Evolutionary conservation across 495 filamentous ascomycete species (phyloP).

Genomic region (Penicillium samsonianum): DNA sequence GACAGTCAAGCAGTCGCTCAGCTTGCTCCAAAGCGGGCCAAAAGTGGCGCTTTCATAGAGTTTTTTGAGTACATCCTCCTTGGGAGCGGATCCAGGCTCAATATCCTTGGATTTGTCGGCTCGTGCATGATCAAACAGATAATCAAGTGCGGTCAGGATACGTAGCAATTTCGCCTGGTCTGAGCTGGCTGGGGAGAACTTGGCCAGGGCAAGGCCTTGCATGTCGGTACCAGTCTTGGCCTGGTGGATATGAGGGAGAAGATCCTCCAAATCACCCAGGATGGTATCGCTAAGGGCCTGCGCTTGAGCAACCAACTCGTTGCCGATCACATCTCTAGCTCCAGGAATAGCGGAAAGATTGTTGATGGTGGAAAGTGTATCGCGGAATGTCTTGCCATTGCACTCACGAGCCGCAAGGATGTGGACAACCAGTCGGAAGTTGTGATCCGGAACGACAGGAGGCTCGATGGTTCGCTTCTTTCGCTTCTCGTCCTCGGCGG

Average conservation of each 20-base stretch:
- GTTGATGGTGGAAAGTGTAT: constrained; percentile 95
- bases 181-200: constrained; percentile 93
- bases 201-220: constrained; percentile 88
- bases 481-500: constrained; percentile 56
- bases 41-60: constrained; percentile 92
- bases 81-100: constrained; percentile 55
- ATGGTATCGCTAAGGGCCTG: constrained; percentile 82
- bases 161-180: constrained; percentile 94
- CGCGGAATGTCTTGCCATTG: constrained; percentile 93
- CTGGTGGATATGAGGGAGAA: constrained; percentile 83
- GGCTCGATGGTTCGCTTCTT: constrained; percentile 79
- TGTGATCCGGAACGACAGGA: constrained; percentile 84
- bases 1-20: constrained; percentile 86
- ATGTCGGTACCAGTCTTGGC: constrained; percentile 90
- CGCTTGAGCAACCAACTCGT: constrained; percentile 84
- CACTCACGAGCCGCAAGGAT: constrained; percentile 96
- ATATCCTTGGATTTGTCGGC: constrained; percentile 55
- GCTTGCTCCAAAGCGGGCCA: constrained; percentile 83
- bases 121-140: constrained; percentile 80
- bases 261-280: constrained; percentile 76
- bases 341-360: constrained; percentile 92
- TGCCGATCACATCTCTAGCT: constrained; percentile 86
- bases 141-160: constrained; percentile 92
- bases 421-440: constrained; percentile 89
- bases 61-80: constrained; percentile 77